Base-by-base conservation (phyloP, 2,329 filamentous ascomycete genomes). In the Diaporthe vaccinii region DNA sequence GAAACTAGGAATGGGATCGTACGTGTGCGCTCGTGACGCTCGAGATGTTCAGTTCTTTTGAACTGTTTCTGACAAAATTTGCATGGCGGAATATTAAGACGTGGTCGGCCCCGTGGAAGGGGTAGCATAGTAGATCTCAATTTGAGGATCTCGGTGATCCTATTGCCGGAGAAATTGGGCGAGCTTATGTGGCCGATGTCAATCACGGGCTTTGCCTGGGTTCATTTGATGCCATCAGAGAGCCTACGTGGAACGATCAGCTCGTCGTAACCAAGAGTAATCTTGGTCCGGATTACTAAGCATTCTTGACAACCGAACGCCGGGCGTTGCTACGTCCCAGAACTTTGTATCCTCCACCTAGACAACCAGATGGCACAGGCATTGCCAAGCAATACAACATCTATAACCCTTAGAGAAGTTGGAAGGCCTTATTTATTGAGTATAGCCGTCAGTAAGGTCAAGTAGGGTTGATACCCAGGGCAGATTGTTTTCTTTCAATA, bases 21-120 rank as follows among this genome's bases (percentile, higher is more conserved):
- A 71, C 68, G 49, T 4, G 68, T 71, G 22, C 68, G 49, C 31
- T 71, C 68, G 39, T 68, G 68, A 49, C 51, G 49, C 28, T 44
- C 25, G 17, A 71, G 51, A 28, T 55, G 68, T 44, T 59, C 68
- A 22, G 10, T 6, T 57, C 68, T 49, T 41, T 41, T 71, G 68
- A 71, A 55, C 25, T 39, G 49, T 53, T 71, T 55, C 44, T 39
- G 53, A 41, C 49, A 59, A 57, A 53, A 59, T 39, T 17, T 49
- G 49, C 68, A 71, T 2, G 68, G 53, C 28, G 53, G 44, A 34
- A 68, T 15, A 22, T 31, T 36, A 4, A 17, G 31, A 7, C 62
- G 41, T 17, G 62, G 62, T 12, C 62, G 41, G 25, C 62, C 62
- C 62, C 1, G 36, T 36, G 57, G 57, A n/a, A 39, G 22, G 28